Conservation (phyloP, 2,329 filamentous ascomycete species). For the Pseudogymnoascus sp. region DNA sequence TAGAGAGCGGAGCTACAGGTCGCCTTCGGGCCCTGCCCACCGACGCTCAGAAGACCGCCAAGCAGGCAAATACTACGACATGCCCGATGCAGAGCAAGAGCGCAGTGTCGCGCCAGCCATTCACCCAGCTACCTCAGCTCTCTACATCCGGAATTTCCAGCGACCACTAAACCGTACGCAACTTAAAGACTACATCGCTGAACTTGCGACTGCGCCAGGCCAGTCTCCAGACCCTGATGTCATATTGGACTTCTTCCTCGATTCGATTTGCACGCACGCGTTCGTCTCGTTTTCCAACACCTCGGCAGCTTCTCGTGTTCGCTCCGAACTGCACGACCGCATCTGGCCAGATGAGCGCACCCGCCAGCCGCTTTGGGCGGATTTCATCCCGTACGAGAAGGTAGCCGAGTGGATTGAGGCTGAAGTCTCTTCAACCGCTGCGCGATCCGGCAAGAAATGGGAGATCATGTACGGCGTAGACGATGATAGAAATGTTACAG, state of each 20-base stretch:
- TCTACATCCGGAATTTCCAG: conserved; percentile 90
- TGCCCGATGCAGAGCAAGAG: conserved; percentile 19
- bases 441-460: conserved; percentile 46
- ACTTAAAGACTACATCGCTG: conserved; percentile 60
- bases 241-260: conserved; percentile 67
- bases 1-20: background rate
- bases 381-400: conserved; percentile 75
- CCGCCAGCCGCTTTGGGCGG: conserved; percentile 76
- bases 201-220: conserved; percentile 55
- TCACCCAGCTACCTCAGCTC: conserved; percentile 64
- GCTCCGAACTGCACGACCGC: conserved; percentile 64
- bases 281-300: conserved; percentile 65
- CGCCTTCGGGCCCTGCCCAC: background rate
- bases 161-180: conserved; percentile 65
- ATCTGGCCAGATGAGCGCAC: conserved; percentile 84
- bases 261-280: conserved; percentile 80
- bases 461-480: conserved; percentile 63
- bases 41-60: conserved; percentile 13
- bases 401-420: conserved; percentile 65
- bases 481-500: conserved; percentile 45
- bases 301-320: conserved; percentile 66
- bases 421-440: conserved; percentile 46
- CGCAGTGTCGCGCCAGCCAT: conserved; percentile 44
- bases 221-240: conserved; percentile 43
- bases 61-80: conserved; percentile 3